phyloP scores from a whole-genome alignment of 2,329 filamentous ascomycete species.

The Cadophora gregata region DNA sequence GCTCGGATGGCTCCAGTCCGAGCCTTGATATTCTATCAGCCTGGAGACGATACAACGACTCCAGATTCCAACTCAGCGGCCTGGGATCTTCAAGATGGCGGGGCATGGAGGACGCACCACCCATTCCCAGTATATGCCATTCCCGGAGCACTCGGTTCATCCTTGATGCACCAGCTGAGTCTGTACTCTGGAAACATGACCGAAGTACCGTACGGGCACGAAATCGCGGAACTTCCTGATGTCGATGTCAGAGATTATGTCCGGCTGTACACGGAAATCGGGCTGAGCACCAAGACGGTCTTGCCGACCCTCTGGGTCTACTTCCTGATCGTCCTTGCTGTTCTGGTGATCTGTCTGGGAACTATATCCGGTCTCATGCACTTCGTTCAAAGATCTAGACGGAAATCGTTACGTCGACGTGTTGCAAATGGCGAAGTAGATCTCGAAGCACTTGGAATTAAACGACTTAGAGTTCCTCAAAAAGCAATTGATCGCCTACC shows the following conservation, averaged over 20 bases:
- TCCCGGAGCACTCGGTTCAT: constrained; percentile 67
- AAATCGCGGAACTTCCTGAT: constrained; percentile 61
- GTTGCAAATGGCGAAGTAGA: constrained; percentile 83
- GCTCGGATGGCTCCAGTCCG: constrained; percentile 64
- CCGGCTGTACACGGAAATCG: constrained; percentile 63
- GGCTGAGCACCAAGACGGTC: constrained; percentile 51
- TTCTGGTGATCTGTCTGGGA: constrained; percentile 71
- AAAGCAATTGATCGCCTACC: constrained; percentile 76
- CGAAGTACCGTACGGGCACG: constrained; percentile 60
- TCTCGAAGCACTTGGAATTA: constrained; percentile 84
- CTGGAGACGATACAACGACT: constrained; percentile 59
- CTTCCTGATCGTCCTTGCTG: constrained; percentile 70
- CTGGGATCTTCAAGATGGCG: constrained; percentile 75
- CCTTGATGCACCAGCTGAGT: constrained; percentile 74
- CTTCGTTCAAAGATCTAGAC: constrained; percentile 73
- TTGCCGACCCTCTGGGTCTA: constrained; percentile 85
- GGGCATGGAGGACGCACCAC: constrained; percentile 73
- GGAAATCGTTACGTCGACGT: constrained; percentile 69
- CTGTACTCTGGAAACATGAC: constrained; percentile 80
- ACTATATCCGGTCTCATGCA: constrained; percentile 77
- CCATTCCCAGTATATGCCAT: constrained; percentile 85
- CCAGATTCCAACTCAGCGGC: constrained; percentile 70
- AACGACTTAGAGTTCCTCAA: constrained; percentile 77
- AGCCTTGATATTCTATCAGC: constrained; percentile 68
- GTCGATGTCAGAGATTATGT: constrained; percentile 64